phyloP scores from a whole-genome alignment of 345 rosid genomes.

The Adansonia digitata region DNA sequence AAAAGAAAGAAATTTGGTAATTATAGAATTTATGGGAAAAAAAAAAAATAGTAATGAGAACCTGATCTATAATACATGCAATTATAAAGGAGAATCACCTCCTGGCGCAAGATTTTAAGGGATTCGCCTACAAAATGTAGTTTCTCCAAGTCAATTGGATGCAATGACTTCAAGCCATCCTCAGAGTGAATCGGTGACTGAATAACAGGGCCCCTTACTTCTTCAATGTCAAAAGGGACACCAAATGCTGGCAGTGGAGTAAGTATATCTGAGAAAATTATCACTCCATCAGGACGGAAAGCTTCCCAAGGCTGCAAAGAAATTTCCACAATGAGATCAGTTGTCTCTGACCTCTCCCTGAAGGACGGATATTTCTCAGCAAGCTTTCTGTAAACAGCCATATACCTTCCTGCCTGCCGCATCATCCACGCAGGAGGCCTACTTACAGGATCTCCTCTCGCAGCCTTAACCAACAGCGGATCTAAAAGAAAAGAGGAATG shows the following conservation, averaged over 20 bases:
- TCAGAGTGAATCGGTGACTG: slow-evolving; percentile 69
- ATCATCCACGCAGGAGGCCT: slow-evolving; percentile 99
- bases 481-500: slow-evolving; percentile 36
- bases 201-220: slow-evolving; percentile 77
- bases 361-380: slow-evolving; percentile 91
- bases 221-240: slow-evolving; percentile 95
- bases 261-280: slow-evolving; percentile 91
- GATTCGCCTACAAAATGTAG: slow-evolving; percentile 65
- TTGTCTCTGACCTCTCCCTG: slow-evolving; percentile 90
- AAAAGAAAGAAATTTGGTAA: not conserved
- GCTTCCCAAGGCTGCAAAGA: slow-evolving; percentile 98
- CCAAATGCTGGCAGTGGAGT: slow-evolving; percentile 92
- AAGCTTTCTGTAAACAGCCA: slow-evolving; percentile 94
- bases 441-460: slow-evolving; percentile 64
- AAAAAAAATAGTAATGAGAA: not conserved
- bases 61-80: not conserved
- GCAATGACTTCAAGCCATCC: slow-evolving; percentile 61
- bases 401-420: slow-evolving; percentile 98
- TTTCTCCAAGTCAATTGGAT: slow-evolving; percentile 70
- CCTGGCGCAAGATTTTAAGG: slow-evolving; percentile 62
- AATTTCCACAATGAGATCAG: slow-evolving; percentile 88
- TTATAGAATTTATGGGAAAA: not conserved
- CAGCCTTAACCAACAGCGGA: slow-evolving; percentile 87
- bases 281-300: slow-evolving; percentile 84
- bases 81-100: slow-evolving; percentile 40